Base-by-base conservation (phyloP, 2,329 filamentous ascomycete species). In the Penicillium oxalicum region DNA sequence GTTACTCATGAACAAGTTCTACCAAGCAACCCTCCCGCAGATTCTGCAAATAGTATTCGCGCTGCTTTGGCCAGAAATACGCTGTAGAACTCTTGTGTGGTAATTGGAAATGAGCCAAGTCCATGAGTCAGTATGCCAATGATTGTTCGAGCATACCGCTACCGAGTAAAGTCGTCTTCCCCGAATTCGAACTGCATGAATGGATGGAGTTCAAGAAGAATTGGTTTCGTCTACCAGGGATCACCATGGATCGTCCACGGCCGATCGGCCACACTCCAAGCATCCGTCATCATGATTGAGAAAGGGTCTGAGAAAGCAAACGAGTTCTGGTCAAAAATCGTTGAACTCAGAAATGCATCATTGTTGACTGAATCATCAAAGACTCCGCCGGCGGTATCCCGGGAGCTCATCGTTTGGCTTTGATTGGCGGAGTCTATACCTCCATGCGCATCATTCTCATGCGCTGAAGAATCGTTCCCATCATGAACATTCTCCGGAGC, bases 241-340 rank as follows among this genome's bases (percentile, higher is more conserved):
- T 62, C 57, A 2, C 58, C 64, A 37, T 65, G 58, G 24, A 67
- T 63, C 46, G 65, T 56, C 63, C 63, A 66, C 7, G 63, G 64
- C 2, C 61, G 62, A 53, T 67, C 64, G 18, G 63, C 63, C 6
- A 66, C 58, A 50, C 60, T 66, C 63, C 64, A 66, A 9, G 60
- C 40, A 51, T 64, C 61, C 29, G 44, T 55, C 52, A 60, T 54
- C n/a, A 47, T 50, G 26, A 53, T 50, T 8, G 54, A 49, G 12
- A 56, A 55, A 2, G 44, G 50, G 36, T 60, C 52, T 4, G 55
- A 54, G 13, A 57, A 60, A 0, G 56, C 49, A 2, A 58, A 44
- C 36, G 47, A 34, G 5, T 54, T 53, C 32, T 57, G 51, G 18
- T 55, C 52, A 18, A 32, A 32, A 37, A 46, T 45, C 6, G 45